Conservation (phyloP, 2,329 filamentous ascomycete genomes). For the Cladosporium sp. region DNA sequence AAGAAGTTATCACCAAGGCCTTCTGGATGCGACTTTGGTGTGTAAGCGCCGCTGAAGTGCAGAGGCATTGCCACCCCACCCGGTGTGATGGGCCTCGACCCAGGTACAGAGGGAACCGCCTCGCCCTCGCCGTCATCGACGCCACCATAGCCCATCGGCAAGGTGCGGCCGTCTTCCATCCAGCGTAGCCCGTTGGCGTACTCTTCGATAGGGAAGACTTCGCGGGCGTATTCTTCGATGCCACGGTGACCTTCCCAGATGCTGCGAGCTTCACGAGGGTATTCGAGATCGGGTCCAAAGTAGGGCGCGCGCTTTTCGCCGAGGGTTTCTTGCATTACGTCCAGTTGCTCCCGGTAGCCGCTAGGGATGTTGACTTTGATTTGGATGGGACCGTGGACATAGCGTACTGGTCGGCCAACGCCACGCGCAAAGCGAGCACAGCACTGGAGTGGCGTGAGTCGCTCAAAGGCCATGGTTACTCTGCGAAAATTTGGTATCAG, state of each 20-base stretch:
- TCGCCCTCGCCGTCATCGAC: slow-evolving; percentile 2
- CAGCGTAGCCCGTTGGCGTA: slow-evolving; percentile 89
- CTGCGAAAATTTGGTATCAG: slow-evolving; percentile 43
- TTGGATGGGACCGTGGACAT: slow-evolving; percentile 76
- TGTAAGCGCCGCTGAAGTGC: slow-evolving; percentile 36
- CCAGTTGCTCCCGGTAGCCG: slow-evolving; percentile 85
- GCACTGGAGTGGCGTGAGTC: slow-evolving; percentile 78
- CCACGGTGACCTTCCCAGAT: slow-evolving; percentile 91
- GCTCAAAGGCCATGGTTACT: slow-evolving; percentile 87
- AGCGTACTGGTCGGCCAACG: slow-evolving; percentile 73
- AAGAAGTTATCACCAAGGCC: slow-evolving; percentile 32
- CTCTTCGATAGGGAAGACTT: slow-evolving; percentile 93
- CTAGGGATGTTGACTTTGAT: slow-evolving; percentile 81
- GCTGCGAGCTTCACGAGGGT: slow-evolving; percentile 70
- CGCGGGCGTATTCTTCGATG: slow-evolving; percentile 89
- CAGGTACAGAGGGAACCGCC: background rate
- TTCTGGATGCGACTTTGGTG: slow-evolving; percentile 35
- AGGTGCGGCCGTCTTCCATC: slow-evolving; percentile 62
- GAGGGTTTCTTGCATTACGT: slow-evolving; percentile 62
- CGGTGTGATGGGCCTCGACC: slow-evolving; percentile 33
- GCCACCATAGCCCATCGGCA: slow-evolving; percentile 4
- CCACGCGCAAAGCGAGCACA: slow-evolving; percentile 79
- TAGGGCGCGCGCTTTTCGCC: slow-evolving; percentile 61
- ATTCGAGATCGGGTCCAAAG: slow-evolving; percentile 61
- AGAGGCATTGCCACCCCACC: slow-evolving; percentile 23